These are phyloP conservation scores for Sordariomycetes sp. DNA, from an alignment of 2,329 filamentous ascomycete species.

Conservation along the genomic window DNA sequence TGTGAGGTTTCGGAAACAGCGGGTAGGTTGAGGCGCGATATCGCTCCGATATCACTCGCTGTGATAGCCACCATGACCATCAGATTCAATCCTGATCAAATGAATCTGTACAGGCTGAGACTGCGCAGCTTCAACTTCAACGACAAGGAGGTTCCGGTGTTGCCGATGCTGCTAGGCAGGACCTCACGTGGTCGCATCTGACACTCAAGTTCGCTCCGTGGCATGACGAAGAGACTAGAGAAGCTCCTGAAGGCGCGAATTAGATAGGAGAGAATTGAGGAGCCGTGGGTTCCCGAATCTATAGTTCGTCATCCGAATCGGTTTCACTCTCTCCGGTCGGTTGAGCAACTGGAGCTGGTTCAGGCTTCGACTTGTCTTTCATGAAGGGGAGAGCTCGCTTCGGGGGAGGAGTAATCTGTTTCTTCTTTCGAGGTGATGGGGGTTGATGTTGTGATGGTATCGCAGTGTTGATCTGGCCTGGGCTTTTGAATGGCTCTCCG, in stretches of 20 bases:
- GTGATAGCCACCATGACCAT: conserved; percentile 26
- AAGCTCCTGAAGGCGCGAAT: background rate
- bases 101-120: too few species aligned
- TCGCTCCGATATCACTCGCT: too few species aligned
- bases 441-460: background rate
- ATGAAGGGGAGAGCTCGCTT: conserved; percentile 35
- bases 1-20: too few species aligned
- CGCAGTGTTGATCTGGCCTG: conserved; percentile 5
- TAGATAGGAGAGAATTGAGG: background rate
- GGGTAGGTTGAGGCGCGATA: too few species aligned
- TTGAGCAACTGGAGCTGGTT: conserved; percentile 7
- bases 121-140: too few species aligned
- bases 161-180: too few species aligned
- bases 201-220: too few species aligned
- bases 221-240: too few species aligned
- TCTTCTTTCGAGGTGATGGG: conserved; percentile 9
- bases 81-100: too few species aligned
- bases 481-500: conserved; percentile 12
- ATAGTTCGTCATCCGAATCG: conserved; percentile 49
- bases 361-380: conserved; percentile 19
- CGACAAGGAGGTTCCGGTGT: too few species aligned
- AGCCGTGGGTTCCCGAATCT: conserved; percentile 7
- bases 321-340: conserved; percentile 37
- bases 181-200: too few species aligned
- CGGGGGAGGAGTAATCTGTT: conserved; percentile 21